Conservation (phyloP, 345 rosid genomes). For the Pistacia integerrima region DNA sequence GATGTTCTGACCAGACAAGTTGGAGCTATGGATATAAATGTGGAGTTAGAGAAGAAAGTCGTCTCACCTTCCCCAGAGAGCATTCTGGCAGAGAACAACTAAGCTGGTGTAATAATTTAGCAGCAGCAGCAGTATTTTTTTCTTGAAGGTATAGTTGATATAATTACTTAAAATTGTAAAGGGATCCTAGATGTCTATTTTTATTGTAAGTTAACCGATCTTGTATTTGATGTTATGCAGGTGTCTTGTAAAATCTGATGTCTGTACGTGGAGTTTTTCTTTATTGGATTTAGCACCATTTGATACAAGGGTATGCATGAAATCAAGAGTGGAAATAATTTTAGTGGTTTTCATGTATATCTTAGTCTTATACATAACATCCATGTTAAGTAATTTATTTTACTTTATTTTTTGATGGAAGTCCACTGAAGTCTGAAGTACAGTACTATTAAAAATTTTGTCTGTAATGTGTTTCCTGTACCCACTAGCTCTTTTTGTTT, state of each 20-base stretch:
- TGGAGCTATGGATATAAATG: constrained; percentile 20
- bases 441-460: neutral
- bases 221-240: constrained; percentile 12
- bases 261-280: neutral
- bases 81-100: neutral
- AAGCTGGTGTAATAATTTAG: constrained; percentile 7
- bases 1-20: constrained; percentile 20
- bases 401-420: neutral
- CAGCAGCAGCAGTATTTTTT: neutral
- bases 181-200: neutral
- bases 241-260: neutral
- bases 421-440: too few species aligned
- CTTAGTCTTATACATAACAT: neutral
- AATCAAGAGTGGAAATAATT: neutral
- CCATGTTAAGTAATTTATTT: neutral
- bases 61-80: neutral
- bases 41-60: constrained; percentile 9
- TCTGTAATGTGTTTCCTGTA: neutral
- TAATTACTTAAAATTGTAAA: neutral
- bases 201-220: neutral
- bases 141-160: too few species aligned
- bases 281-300: neutral
- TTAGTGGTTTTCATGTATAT: neutral
- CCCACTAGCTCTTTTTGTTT: neutral
- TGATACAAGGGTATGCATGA: neutral